Base-by-base conservation (phyloP, 1,284 basidiomycete species). In the Coniferiporia sulphurascens region DNA sequence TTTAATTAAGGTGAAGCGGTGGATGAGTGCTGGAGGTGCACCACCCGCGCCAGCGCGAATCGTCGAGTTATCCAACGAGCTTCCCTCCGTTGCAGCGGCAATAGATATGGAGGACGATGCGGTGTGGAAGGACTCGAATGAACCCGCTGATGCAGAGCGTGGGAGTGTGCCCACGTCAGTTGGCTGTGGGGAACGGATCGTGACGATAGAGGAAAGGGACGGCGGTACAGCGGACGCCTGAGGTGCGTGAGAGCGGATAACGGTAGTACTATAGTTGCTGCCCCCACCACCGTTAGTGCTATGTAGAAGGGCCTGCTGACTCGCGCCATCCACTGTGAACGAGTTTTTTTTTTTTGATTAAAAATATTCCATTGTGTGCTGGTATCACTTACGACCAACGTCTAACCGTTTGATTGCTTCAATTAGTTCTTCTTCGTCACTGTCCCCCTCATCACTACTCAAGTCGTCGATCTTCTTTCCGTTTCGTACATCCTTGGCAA, bases 1-100 rank as follows among this genome's bases (percentile, higher is more conserved):
- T 69, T 89, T 90, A 64, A 94, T 80, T 38, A 95, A 76, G 9
- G 93, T 89, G 74, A 95, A 95, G 22, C 93, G 84, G 72, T 95
- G 93, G 0, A 91, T 78, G 58, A 83, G 76, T 6, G 82, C 76
- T 12, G 76, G 72, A 7, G 74, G 66, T 1, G 80, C 67, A 12
- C 79, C 76, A 12, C 55, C 51, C 49, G 58, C 46, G 46, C 62
- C 52, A 44, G 61, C 52, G 27, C 75, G 76, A 56, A 87, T 79
- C 3, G 82, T 84, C 10, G 61, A 66, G 12, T 43, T 52, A 27
- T 53, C 51, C 2, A 56, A 34, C 1, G 85, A 89, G n/a, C 83
- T 83, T 17, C 87, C 87, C 66, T 87, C 85, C 0, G 86, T 89
- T 5, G 86, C 89, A 9, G 76, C 76, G 2, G 88, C 81, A 51